phyloP scores from a whole-genome alignment of 768 basidiomycete genomes.

The Tylopilus plumbeoviolaceoides region DNA sequence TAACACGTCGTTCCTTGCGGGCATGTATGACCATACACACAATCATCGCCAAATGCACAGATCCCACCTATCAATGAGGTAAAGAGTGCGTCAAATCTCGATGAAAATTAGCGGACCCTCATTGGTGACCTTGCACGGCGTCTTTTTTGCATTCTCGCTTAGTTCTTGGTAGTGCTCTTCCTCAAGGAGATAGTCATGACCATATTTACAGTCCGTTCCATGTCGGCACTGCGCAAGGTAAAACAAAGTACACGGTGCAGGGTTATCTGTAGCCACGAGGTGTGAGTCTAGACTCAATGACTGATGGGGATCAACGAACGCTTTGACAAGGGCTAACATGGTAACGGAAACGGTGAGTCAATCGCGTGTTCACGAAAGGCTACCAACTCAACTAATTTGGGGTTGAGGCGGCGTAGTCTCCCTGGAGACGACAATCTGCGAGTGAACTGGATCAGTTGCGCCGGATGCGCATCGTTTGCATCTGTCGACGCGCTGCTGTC shows the following conservation, averaged over 20 bases:
- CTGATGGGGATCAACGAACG: slow-evolving; percentile 39
- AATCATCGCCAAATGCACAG: slow-evolving; percentile 58
- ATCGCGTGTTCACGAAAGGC: slow-evolving; percentile 8
- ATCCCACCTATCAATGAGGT: slow-evolving; percentile 39
- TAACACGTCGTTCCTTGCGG: slow-evolving; percentile 51
- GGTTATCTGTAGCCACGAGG: slow-evolving; percentile 38
- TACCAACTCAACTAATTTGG: slow-evolving; percentile 45
- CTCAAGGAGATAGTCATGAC: slow-evolving; percentile 56
- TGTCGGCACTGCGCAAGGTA: slow-evolving; percentile 61
- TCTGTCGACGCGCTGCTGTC: slow-evolving; percentile 46
- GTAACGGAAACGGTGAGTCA: slow-evolving; percentile 15
- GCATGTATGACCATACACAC: slow-evolving; percentile 39
- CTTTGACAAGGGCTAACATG: slow-evolving; percentile 52
- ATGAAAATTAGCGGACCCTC: slow-evolving; percentile 39
- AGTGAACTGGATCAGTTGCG: slow-evolving; percentile 25
- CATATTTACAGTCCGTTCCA: slow-evolving; percentile 55
- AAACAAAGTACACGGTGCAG: slow-evolving; percentile 64
- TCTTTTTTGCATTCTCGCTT: slow-evolving; percentile 53
- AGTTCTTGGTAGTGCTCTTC: slow-evolving; percentile 52
- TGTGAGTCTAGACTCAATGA: background rate
- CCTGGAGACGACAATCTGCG: slow-evolving; percentile 32
- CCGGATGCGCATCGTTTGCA: slow-evolving; percentile 33
- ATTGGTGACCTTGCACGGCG: slow-evolving; percentile 57
- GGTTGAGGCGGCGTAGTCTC: slow-evolving; percentile 42
- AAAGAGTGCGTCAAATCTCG: background rate